Percentiles rank a stretch among this genome's conserved stretches.
phyloP scores from a whole-genome alignment of 2,329 filamentous ascomycete species.

The Trichoderma afroharzianum region DNA sequence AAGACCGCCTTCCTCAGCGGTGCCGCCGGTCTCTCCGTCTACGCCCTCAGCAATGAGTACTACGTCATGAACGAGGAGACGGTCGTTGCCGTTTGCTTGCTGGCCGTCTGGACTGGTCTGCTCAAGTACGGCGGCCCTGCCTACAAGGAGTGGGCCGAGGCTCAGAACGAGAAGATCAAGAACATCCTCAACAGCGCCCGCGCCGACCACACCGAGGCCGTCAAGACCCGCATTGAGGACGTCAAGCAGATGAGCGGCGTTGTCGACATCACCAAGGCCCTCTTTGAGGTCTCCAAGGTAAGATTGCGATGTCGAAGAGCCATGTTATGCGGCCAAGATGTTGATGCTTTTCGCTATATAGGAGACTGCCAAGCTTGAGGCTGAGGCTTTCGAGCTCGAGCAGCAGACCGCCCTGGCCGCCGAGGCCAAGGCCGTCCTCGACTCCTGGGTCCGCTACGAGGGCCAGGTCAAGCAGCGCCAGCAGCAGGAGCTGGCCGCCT shows the following conservation, averaged over 20 bases:
- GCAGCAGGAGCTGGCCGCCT: slow-evolving; percentile 91
- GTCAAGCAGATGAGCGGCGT: slow-evolving; percentile 93
- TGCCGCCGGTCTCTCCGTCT: slow-evolving; percentile 82
- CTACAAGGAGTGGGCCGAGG: slow-evolving; percentile 89
- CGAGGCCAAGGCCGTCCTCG: slow-evolving; percentile 92
- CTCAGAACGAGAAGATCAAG: slow-evolving; percentile 88
- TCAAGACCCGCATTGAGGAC: slow-evolving; percentile 89
- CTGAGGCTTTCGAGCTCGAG: slow-evolving; percentile 94
- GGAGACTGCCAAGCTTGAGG: slow-evolving; percentile 97
- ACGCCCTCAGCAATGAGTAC: slow-evolving; percentile 98
- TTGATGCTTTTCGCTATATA: slow-evolving; percentile 34
- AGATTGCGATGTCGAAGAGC: background rate
- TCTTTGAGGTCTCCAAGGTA: slow-evolving; percentile 98
- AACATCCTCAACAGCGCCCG: slow-evolving; percentile 91
- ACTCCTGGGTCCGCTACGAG: slow-evolving; percentile 99
- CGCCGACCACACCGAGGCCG: slow-evolving; percentile 90
- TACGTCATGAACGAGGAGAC: slow-evolving; percentile 99
- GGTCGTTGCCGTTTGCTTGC: slow-evolving; percentile 85
- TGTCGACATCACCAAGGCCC: slow-evolving; percentile 92
- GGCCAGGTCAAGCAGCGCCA: slow-evolving; percentile 97
- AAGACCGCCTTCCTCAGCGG: slow-evolving; percentile 98
- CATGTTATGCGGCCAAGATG: background rate
- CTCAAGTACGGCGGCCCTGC: slow-evolving; percentile 91
- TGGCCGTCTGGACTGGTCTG: slow-evolving; percentile 87
- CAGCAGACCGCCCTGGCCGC: slow-evolving; percentile 87